Evolutionary conservation across 2,329 filamentous ascomycete genomes (phyloP), one percentile per base, ranked within the genome.

Genomic region (Exophiala aquamarina): DNA sequence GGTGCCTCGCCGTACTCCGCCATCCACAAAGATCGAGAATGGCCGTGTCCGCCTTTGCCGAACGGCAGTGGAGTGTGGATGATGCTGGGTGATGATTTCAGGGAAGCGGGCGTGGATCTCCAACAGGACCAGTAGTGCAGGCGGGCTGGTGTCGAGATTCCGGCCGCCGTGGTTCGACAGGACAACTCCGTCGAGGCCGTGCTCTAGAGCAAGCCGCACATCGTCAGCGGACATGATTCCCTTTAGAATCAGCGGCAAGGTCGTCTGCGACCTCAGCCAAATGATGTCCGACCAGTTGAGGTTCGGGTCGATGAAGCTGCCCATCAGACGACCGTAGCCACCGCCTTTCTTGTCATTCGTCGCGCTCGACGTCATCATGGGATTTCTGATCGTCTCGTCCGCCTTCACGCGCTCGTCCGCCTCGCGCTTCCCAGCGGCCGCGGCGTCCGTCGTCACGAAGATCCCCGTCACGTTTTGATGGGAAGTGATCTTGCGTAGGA

Each of bases 151-250:
- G 41, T 82, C 78, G 1, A 79, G 66, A 3, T 78, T 77, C n/a
- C 79, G 66, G 2, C 80, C 79, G 11, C 79, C 79, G 48, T 83
- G 79, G 52, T 83, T 83, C 52, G 73, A 78, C 20, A 83, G 55
- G 45, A 81, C 60, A 32, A 83, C 76, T 1, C 78, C 79, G 48
- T 81, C 73, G 19, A 76, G 65, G 0, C 77, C 77, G 46, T 70
- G 63, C 34, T 74, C 62, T 43, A 75, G 70, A 0, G 79, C 79
- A 26, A 72, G 58, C n/a, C 69, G 69, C 1, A 78, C 78, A 57
- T 83, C 79, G 31, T 77, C 76, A 0, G 76, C 77, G 11, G 69
- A 74, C 69, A 80, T 78, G 4, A 82, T 70, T 0, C 79, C 79
- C 59, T 82, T 82, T 19, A 81, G 52, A 33, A 80, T 71, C n/a